Evolutionary conservation across 2,329 filamentous ascomycete genomes (phyloP).

Genomic region (Metarhizium sp.): DNA sequence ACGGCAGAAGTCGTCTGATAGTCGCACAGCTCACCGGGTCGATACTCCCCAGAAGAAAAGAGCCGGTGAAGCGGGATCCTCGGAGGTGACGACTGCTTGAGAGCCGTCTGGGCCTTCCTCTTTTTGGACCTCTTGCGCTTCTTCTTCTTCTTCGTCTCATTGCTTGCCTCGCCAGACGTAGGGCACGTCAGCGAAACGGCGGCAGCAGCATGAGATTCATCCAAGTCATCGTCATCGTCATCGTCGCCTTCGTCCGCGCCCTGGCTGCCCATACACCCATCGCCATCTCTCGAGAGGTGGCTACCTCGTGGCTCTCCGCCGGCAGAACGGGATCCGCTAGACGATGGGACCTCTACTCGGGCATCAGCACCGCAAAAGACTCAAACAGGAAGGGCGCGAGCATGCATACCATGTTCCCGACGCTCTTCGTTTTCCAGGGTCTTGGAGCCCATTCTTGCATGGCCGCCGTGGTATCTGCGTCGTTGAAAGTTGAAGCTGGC

Average conservation of each 20-base stretch:
- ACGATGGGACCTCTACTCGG: too few species aligned
- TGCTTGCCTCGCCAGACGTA: too few species aligned
- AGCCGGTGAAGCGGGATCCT: constrained; percentile 21
- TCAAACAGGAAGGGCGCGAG: too few species aligned
- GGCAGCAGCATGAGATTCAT: constrained; percentile 2
- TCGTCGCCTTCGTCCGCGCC: constrained; percentile 15
- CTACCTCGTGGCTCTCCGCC: too few species aligned
- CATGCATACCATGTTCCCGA: constrained; percentile 2
- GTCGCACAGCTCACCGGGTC: constrained; percentile 9
- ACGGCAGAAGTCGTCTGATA: too few species aligned
- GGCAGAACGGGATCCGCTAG: too few species aligned
- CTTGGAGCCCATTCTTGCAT: constrained; percentile 6
- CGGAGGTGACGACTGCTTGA: constrained; percentile 22
- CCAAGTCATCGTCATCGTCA: constrained; percentile 16
- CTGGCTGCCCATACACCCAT: too few species aligned
- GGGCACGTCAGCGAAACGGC: too few species aligned
- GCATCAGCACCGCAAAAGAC: too few species aligned
- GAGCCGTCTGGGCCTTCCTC: constrained; percentile 1
- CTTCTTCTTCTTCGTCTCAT: too few species aligned
- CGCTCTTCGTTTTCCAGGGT: constrained; percentile 7
- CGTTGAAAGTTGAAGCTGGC: neutral
- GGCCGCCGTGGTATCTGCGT: neutral
- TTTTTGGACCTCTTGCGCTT: neutral
- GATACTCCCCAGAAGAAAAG: constrained; percentile 18
- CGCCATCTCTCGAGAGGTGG: too few species aligned